Percentiles rank a stretch among this genome's conserved stretches.
phyloP scores from a whole-genome alignment of 495 filamentous ascomycete species.

The Hamigera avellanea region DNA sequence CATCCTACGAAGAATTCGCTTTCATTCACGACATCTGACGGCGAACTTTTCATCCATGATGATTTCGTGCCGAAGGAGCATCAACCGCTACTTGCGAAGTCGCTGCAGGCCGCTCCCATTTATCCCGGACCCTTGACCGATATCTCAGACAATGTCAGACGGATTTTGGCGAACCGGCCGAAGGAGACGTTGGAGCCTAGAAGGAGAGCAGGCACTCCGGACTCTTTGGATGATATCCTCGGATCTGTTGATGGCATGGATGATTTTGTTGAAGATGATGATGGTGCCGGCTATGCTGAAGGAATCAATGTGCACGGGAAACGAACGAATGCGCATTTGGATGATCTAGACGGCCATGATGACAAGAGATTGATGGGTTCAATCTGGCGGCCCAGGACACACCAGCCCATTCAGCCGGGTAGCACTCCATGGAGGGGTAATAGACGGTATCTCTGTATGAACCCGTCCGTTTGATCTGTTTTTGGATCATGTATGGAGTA shows the following conservation, averaged over 20 bases:
- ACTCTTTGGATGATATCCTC: constrained; percentile 49
- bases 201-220: constrained; percentile 34
- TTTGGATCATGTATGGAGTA: background rate
- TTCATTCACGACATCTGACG: constrained; percentile 83
- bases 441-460: constrained; percentile 72
- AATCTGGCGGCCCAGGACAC: constrained; percentile 54
- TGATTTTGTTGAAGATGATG: constrained; percentile 88
- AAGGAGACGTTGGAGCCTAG: constrained; percentile 36
- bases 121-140: constrained; percentile 70
- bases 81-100: constrained; percentile 44
- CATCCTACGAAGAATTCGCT: constrained; percentile 79
- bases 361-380: constrained; percentile 53
- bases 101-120: constrained; percentile 68
- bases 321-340: constrained; percentile 42
- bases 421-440: constrained; percentile 94
- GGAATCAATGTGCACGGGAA: constrained; percentile 51
- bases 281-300: constrained; percentile 80
- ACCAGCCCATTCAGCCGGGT: constrained; percentile 81
- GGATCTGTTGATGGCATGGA: constrained; percentile 43
- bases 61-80: constrained; percentile 64
- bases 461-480: background rate
- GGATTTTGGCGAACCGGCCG: constrained; percentile 41
- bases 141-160: constrained; percentile 51
- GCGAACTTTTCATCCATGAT: constrained; percentile 80
- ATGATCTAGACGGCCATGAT: constrained; percentile 27